phyloP scores from a whole-genome alignment of 148 eudicot genomes.

The Heliamphora exappendiculata region DNA sequence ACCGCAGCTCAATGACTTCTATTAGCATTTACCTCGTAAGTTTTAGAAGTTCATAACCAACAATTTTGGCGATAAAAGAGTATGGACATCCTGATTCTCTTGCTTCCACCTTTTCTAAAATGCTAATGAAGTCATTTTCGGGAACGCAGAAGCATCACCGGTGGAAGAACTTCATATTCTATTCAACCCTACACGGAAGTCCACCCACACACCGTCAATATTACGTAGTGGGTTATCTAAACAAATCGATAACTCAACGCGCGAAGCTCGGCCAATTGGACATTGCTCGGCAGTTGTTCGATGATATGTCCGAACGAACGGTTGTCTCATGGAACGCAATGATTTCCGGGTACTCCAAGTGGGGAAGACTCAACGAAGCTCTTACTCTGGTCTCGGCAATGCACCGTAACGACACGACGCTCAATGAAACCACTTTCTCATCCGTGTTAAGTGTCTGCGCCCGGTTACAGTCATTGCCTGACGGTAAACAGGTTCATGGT shows the following conservation, averaged over 20 bases:
- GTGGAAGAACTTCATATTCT: constrained; percentile 11
- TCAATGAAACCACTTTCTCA: constrained; percentile 35
- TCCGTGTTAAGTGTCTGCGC: constrained; percentile 34
- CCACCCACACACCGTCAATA: neutral
- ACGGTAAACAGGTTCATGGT: constrained; percentile 36
- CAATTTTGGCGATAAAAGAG: no score
- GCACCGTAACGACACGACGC: constrained; percentile 22
- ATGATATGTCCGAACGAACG: constrained; percentile 35
- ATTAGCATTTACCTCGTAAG: no score
- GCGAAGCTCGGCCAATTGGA: constrained; percentile 23
- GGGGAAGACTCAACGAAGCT: constrained; percentile 24
- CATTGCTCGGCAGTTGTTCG: constrained; percentile 43
- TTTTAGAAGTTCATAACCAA: no score
- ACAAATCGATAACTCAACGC: constrained; percentile 19
- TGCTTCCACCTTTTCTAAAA: no score
- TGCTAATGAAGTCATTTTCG: neutral
- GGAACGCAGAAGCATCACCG: constrained; percentile 17
- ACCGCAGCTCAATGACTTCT: no score
- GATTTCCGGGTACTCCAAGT: constrained; percentile 42
- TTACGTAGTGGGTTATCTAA: constrained; percentile 17
- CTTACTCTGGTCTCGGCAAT: constrained; percentile 22
- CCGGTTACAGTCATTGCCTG: constrained; percentile 7
- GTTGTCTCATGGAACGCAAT: constrained; percentile 47
- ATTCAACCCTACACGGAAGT: constrained; percentile 1
- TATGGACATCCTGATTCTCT: no score